phyloP scores from a whole-genome alignment of 192 early-diverging fungal genomes.

The Jimgerdemannia lactiflua region DNA sequence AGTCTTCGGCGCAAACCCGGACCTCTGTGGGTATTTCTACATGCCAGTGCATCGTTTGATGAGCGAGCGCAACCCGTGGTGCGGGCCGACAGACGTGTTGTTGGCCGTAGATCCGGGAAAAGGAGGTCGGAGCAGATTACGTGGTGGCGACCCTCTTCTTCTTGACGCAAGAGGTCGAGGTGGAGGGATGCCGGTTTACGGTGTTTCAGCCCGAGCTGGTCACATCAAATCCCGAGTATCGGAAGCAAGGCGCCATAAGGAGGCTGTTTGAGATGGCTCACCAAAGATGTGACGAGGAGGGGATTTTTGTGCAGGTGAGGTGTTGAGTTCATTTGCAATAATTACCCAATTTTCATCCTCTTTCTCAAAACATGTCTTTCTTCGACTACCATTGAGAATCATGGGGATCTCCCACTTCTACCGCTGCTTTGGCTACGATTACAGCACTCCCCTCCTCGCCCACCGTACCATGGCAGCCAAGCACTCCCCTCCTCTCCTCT shows the following conservation, averaged over 20 bases:
- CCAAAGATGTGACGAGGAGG: background rate
- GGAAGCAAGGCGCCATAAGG: background rate
- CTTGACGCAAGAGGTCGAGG: background rate
- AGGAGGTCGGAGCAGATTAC: background rate
- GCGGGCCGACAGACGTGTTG: background rate
- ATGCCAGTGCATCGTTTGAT: background rate
- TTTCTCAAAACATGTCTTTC: too few relatives aligned
- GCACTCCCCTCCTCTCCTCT: background rate
- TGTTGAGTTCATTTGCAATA: too few relatives aligned
- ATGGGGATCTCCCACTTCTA: constrained; percentile 25
- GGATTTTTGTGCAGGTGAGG: background rate
- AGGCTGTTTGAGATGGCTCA: background rate
- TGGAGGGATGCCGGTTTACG: background rate
- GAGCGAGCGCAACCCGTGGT: background rate
- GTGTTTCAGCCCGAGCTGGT: background rate
- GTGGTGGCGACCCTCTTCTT: background rate
- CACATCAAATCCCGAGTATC: background rate
- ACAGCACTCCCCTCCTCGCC: background rate
- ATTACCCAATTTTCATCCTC: too few relatives aligned
- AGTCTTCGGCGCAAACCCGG: background rate
- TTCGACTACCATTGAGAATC: constrained; percentile 17
- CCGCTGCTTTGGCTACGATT: constrained; percentile 31
- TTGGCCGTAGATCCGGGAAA: background rate
- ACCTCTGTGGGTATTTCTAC: background rate
- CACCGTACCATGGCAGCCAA: background rate